phyloP scores from a whole-genome alignment of 352 stramenopile genomes.

The Plasmopara viticola region DNA sequence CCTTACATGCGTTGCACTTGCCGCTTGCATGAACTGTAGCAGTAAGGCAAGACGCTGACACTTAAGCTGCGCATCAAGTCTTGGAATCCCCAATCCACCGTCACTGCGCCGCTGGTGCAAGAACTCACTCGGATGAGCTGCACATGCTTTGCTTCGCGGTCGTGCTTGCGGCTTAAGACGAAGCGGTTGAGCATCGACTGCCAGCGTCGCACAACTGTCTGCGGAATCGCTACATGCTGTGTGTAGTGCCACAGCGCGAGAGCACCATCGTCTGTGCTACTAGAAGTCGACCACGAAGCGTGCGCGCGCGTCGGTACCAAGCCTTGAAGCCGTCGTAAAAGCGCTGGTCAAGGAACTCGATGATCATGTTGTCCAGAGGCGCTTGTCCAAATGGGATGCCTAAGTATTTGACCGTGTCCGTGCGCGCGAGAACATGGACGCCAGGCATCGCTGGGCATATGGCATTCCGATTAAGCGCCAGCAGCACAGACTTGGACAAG shows the following conservation, averaged over 20 bases:
- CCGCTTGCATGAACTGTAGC: neutral
- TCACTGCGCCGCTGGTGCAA: neutral
- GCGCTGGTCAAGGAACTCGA: neutral
- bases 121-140: neutral
- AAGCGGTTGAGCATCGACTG: neutral
- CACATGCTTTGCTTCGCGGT: neutral
- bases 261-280: neutral
- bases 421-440: neutral
- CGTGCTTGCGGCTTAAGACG: neutral
- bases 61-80: neutral
- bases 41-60: neutral
- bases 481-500: neutral
- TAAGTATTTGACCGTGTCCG: neutral
- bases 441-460: neutral
- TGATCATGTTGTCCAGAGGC: neutral
- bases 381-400: neutral
- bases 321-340: neutral
- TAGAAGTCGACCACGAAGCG: neutral
- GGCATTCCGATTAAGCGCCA: neutral
- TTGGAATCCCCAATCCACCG: neutral
- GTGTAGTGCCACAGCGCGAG: neutral
- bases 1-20: neutral
- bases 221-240: neutral
- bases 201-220: neutral
- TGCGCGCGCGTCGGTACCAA: neutral